Conservation (phyloP, 148 eudicot species). For the Pouteria glomerata region DNA sequence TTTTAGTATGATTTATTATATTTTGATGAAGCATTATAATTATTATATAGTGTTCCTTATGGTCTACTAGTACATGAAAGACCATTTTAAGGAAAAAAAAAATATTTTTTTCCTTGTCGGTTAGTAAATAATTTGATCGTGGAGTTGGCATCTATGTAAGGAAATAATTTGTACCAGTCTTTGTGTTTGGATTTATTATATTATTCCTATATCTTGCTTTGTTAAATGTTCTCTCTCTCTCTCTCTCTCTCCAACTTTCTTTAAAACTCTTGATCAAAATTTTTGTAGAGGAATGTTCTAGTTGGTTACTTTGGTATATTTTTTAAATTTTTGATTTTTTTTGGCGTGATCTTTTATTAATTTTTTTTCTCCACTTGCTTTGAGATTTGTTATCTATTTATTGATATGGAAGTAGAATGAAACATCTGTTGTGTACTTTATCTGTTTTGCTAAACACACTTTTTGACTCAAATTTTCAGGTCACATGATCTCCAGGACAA, state of each 20-base stretch:
- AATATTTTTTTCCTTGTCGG: too few species aligned
- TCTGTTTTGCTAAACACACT: not conserved
- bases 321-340: not conserved
- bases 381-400: not conserved
- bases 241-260: not conserved
- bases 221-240: too few species aligned
- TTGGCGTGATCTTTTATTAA: not conserved
- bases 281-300: not conserved
- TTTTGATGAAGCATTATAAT: too few species aligned
- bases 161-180: not conserved
- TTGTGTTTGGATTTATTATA: not conserved
- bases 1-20: too few species aligned
- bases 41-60: too few species aligned
- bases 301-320: not conserved
- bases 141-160: not conserved
- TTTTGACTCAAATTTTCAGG: not conserved
- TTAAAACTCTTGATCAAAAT: not conserved
- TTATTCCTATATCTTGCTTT: not conserved
- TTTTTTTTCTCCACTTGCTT: not conserved
- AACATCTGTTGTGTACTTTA: not conserved
- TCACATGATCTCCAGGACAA: not conserved
- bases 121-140: too few species aligned
- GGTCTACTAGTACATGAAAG: too few species aligned
- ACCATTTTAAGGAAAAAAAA: too few species aligned
- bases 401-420: not conserved